These are phyloP conservation scores for Drosera spatulata DNA, from an alignment of 179 eudicot species.

Conservation along the genomic window DNA sequence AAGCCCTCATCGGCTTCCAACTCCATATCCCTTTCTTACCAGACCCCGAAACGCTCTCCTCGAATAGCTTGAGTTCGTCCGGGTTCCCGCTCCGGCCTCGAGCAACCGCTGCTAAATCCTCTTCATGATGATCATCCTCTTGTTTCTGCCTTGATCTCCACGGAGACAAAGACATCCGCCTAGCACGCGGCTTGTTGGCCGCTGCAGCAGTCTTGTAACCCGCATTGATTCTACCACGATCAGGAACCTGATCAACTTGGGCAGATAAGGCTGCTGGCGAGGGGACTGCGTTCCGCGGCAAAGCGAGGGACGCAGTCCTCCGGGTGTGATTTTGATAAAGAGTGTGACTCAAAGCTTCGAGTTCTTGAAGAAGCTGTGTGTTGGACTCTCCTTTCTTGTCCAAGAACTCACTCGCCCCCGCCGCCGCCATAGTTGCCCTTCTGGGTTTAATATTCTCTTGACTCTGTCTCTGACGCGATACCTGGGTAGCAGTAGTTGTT, in stretches of 20 bases:
- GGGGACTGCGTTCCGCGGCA: conserved; percentile 54
- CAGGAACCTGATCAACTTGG: conserved; percentile 7
- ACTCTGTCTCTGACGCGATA: too few species aligned
- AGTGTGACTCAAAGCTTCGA: conserved; percentile 66
- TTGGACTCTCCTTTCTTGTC: conserved; percentile 39
- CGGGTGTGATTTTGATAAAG: conserved; percentile 57
- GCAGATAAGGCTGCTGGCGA: conserved; percentile 27
- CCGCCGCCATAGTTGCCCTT: too few species aligned
- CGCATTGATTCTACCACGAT: background rate
- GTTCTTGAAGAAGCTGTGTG: conserved; percentile 67
- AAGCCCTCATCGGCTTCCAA: conserved; percentile 92
- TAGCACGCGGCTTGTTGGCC: conserved; percentile 38
- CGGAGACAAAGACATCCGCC: conserved; percentile 88
- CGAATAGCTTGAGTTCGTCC: conserved; percentile 18
- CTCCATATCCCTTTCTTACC: conserved; percentile 85
- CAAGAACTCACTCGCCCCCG: conserved; percentile 14
- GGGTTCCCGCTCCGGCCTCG: background rate
- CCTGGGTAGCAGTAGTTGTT: too few species aligned
- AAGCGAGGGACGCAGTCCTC: conserved; percentile 70
- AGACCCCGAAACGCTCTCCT: conserved; percentile 14
- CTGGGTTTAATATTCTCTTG: too few species aligned
- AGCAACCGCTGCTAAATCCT: background rate
- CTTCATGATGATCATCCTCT: conserved; percentile 12
- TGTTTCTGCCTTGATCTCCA: conserved; percentile 70
- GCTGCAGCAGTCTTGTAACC: conserved; percentile 16